Evolutionary conservation across 352 stramenopile species (phyloP), one percentile per base, ranked within the genome.

Genomic region (Achlya hypogyna): DNA sequence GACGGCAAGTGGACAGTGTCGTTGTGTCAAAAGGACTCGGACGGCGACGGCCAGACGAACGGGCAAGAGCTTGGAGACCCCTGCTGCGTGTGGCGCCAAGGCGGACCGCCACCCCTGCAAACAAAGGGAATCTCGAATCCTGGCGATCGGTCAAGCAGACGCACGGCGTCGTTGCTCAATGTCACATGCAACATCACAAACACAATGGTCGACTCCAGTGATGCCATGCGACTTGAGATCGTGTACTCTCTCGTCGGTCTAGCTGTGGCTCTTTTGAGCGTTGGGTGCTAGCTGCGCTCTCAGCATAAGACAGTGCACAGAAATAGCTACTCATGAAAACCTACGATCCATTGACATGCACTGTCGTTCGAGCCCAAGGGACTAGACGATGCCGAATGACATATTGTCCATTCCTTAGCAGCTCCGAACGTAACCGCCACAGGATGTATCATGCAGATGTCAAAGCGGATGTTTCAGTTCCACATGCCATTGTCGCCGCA

Each of bases 1-100:
- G 25, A 22, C 8, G 67, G 59, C 23, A 5, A 27, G 34, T 71
- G 66, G 66, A 71, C 66, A 3, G 53, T 34, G 22, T 53, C 65
- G 32, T 51, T 81, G 23, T 81, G 75, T 51, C n/a, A 75, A 49
- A 43, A 51, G 16, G 69, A 74, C 60, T 69, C 51, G 20, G 69
- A 74, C 60, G 53, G 64, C 4, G 69, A 74, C 25, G 69, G 69
- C 25, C 51, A 53, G 9, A 66, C 32, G n/a, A 74, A 74, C 60
- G 69, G 69, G 35, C 49, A 69, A 9, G 69, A 74, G 52, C 66
- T 74, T 4, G 64, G 69, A 1, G 69, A 74, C 47, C 69, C 69
- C 18, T 62, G 71, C 62, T 74, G 69, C 53, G 47, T 62, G 12
- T 73, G 69, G 69, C 56, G 31, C 28, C 0, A 62, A 31, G 38